Percentiles rank a stretch among this genome's conserved stretches.
These are phyloP conservation scores for Dendrostoma leiphaemia DNA, from an alignment of 2,329 filamentous ascomycete species.

Conservation along the genomic window DNA sequence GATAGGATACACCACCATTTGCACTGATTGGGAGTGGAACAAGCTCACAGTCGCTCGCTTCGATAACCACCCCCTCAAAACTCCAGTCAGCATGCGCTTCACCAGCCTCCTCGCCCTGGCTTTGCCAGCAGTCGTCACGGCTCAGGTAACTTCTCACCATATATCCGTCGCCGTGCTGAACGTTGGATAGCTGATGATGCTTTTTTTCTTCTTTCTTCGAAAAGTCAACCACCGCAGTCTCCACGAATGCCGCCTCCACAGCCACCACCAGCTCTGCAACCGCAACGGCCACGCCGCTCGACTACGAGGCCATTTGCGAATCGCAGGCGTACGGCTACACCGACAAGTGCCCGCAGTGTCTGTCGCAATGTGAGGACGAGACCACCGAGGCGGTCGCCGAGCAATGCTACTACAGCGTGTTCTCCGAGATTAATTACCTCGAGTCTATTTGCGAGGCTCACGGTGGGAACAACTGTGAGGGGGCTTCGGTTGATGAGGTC, in stretches of 20 bases:
- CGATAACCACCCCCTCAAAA: neutral
- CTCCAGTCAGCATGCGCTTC: neutral
- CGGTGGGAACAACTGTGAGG: slow-evolving; percentile 1
- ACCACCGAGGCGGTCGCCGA: neutral
- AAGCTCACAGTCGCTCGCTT: no score
- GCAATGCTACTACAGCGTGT: slow-evolving; percentile 13
- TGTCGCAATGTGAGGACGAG: neutral
- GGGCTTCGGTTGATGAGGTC: slow-evolving; percentile 7
- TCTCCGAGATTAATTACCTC: slow-evolving; percentile 7
- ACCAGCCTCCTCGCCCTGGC: neutral
- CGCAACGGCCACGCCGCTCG: slow-evolving; percentile 3
- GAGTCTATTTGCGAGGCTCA: slow-evolving; percentile 9
- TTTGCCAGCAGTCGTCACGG: neutral
- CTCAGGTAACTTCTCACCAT: slow-evolving; percentile 3
- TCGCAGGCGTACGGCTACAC: slow-evolving; percentile 3
- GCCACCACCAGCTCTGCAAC: slow-evolving; percentile 1
- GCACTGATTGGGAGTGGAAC: no score
- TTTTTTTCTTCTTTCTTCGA: neutral
- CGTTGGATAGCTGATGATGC: no score
- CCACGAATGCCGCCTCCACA: neutral
- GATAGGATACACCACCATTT: neutral
- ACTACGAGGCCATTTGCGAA: slow-evolving; percentile 16
- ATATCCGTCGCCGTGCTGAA: no score
- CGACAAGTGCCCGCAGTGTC: slow-evolving; percentile 13
- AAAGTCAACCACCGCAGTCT: neutral